These are phyloP conservation scores for Cenchrus fungigraminus DNA, from an alignment of 176 grass and related monocot genomes.

Conservation along the genomic window DNA sequence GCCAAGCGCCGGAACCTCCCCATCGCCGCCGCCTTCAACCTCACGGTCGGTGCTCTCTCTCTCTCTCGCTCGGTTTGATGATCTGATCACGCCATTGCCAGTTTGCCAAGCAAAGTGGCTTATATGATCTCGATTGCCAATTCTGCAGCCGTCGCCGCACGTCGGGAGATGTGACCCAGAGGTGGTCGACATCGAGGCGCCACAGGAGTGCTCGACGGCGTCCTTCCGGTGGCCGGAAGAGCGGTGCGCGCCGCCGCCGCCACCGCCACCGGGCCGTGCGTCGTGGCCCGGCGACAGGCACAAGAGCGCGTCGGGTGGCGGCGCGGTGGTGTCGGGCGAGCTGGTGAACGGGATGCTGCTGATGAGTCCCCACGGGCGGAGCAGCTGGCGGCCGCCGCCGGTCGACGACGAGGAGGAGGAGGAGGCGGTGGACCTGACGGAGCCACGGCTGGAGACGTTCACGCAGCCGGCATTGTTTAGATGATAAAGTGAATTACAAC, in stretches of 20 bases:
- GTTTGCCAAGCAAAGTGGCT: not conserved
- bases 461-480: conserved; percentile 40
- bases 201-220: conserved; percentile 32
- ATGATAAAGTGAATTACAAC: not conserved
- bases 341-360: conserved; percentile 44
- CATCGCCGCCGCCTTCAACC: conserved; percentile 40
- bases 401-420: conserved; percentile 42
- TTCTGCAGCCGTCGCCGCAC: conserved; percentile 36
- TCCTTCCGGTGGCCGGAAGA: conserved; percentile 20
- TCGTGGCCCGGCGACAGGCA: conserved; percentile 28
- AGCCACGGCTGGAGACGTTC: conserved; percentile 84
- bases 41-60: conserved; percentile 43
- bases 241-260: not conserved
- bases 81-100: not conserved
- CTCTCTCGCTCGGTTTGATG: not conserved
- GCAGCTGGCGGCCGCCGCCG: conserved; percentile 43
- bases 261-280: conserved; percentile 1
- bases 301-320: conserved; percentile 13
- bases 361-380: conserved; percentile 41
- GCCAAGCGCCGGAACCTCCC: conserved; percentile 59
- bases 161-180: not conserved
- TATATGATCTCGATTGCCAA: not conserved
- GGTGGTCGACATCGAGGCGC: conserved; percentile 25
- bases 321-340: conserved; percentile 46
- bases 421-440: conserved; percentile 76